Percentiles rank a stretch among this genome's conserved stretches.
Evolutionary conservation across 148 eudicot species (phyloP).

Genomic region (Nepenthes gracilis): DNA sequence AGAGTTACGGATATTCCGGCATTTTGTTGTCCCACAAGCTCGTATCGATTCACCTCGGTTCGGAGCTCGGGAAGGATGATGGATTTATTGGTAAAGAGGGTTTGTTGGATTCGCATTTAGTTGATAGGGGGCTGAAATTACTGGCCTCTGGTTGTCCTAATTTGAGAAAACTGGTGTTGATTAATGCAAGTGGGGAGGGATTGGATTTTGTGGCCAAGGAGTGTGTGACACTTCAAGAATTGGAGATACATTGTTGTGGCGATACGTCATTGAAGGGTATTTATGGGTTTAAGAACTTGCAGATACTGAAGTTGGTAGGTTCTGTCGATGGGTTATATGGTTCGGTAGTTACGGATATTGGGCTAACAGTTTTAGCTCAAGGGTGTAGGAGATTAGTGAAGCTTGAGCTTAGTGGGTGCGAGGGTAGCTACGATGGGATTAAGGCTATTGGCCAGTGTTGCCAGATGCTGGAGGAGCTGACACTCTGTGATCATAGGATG

Average conservation of each 20-base stretch:
- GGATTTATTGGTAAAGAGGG: conserved; percentile 28
- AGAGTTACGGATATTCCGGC: conserved; percentile 33
- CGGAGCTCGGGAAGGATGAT: conserved; percentile 17
- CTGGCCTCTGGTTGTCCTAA: conserved; percentile 59
- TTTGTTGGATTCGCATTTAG: conserved; percentile 29
- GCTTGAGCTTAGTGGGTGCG: conserved; percentile 87
- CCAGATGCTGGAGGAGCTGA: conserved; percentile 87
- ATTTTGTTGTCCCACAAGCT: conserved; percentile 41
- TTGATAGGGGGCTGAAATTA: conserved; percentile 26
- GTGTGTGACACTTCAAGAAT: conserved; percentile 60
- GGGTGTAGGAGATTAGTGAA: conserved; percentile 77
- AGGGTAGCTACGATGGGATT: conserved; percentile 96
- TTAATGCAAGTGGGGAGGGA: conserved; percentile 48
- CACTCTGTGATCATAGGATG: conserved; percentile 55
- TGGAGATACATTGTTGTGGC: conserved; percentile 61
- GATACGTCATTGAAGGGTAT: conserved; percentile 50
- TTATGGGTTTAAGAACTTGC: conserved; percentile 56
- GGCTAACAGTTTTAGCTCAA: conserved; percentile 83
- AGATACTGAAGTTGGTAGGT: conserved; percentile 68
- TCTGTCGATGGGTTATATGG: conserved; percentile 56
- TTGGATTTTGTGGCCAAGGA: conserved; percentile 39
- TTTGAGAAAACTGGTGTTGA: conserved; percentile 46
- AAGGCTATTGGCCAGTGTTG: conserved; percentile 95
- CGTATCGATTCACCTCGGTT: conserved; percentile 36
- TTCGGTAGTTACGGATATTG: conserved; percentile 64